Conservation (phyloP, 148 eudicot species). For the Fallopia convolvulus region DNA sequence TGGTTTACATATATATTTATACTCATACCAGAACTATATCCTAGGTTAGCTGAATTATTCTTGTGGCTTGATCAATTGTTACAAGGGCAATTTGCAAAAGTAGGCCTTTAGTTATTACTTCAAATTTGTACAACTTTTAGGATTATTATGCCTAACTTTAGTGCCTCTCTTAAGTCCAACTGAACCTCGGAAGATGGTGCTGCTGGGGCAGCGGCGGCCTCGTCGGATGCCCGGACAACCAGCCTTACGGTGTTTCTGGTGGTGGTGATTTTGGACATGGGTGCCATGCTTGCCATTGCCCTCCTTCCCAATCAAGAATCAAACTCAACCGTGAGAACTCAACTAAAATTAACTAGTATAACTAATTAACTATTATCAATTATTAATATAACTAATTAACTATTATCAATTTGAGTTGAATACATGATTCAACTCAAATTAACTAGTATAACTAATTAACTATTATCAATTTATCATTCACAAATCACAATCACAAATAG, state of each 20-base stretch:
- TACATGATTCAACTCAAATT: no score
- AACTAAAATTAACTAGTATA: no score
- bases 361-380: no score
- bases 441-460: no score
- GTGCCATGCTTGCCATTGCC: conserved; percentile 78
- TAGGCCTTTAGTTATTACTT: no score
- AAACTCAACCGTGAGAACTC: not conserved
- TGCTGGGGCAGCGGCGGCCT: conserved; percentile 38
- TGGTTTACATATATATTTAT: not conserved
- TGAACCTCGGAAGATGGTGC: conserved; percentile 43
- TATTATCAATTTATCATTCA: no score
- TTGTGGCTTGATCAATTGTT: not conserved
- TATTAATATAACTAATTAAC: no score
- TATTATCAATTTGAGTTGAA: no score
- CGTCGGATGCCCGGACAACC: conserved; percentile 67
- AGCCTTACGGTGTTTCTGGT: conserved; percentile 31
- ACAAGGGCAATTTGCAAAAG: no score
- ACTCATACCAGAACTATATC: not conserved
- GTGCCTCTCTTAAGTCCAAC: conserved; percentile 91
- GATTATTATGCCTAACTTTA: conserved; percentile 35
- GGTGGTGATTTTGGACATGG: conserved; percentile 23
- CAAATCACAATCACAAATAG: no score
- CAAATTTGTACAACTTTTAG: no score
- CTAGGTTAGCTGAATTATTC: not conserved
- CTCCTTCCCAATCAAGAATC: not conserved